phyloP scores from a whole-genome alignment of 306 rosid genomes.

The Delonix regia region DNA sequence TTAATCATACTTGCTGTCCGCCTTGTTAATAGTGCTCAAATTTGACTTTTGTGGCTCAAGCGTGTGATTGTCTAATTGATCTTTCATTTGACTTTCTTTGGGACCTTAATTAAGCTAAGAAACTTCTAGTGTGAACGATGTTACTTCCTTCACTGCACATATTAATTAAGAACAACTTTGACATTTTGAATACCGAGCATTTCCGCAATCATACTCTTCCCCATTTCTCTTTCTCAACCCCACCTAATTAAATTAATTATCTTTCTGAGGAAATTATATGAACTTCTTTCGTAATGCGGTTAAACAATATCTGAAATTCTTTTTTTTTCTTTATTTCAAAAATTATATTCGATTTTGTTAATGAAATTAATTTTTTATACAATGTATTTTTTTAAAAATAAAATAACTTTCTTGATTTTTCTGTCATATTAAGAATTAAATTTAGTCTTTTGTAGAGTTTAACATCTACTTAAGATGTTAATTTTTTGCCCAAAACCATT shows the following conservation, averaged over 20 bases:
- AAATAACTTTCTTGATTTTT: no score
- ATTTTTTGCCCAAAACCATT: no score
- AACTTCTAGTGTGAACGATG: conserved; percentile 33
- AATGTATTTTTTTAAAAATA: no score
- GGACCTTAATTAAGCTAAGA: not conserved
- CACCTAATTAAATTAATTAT: no score
- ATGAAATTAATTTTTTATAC: not conserved
- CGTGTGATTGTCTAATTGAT: not conserved
- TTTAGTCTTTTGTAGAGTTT: no score
- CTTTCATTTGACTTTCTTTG: not conserved
- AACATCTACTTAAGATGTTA: no score
- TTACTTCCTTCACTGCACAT: not conserved
- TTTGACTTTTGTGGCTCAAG: conserved; percentile 25
- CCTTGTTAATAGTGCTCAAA: conserved; percentile 2
- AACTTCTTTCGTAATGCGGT: no score
- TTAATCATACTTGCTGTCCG: not conserved
- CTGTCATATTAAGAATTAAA: no score
- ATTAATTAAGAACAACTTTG: not conserved
- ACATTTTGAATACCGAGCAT: not conserved
- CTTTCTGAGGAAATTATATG: no score
- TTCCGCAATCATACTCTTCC: not conserved
- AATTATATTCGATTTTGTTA: no score
- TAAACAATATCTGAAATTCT: no score
- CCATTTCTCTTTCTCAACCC: not conserved
- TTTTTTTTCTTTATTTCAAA: no score